Conservation (phyloP, 2,329 filamentous ascomycete genomes). For the Exophiala sp. region DNA sequence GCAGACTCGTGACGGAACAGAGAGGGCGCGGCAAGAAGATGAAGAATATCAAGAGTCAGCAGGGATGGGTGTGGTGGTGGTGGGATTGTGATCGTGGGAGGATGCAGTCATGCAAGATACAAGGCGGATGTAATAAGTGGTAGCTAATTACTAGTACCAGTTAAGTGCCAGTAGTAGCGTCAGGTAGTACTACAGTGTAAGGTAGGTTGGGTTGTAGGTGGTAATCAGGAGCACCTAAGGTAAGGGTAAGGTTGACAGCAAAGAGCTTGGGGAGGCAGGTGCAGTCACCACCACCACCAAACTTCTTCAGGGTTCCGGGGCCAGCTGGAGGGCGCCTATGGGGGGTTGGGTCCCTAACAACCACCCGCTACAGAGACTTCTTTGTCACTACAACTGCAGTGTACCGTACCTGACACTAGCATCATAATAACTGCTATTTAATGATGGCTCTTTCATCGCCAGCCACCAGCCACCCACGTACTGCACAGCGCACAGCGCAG, state of each 20-base stretch:
- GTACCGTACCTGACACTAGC: too few relatives aligned
- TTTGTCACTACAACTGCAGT: too few relatives aligned
- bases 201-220: too few relatives aligned
- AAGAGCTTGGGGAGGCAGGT: not conserved
- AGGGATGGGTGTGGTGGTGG: slow-evolving; percentile 13
- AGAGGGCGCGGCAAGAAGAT: slow-evolving; percentile 10
- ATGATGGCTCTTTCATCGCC: not conserved
- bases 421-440: too few relatives aligned
- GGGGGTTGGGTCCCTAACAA: too few relatives aligned
- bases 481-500: not conserved
- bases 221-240: too few relatives aligned
- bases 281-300: not conserved
- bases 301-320: too few relatives aligned
- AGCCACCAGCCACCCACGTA: not conserved
- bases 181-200: too few relatives aligned
- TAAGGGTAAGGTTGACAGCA: not conserved
- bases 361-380: too few relatives aligned
- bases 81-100: slow-evolving; percentile 3
- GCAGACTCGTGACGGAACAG: slow-evolving; percentile 8
- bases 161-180: not conserved
- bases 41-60: slow-evolving; percentile 21
- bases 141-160: slow-evolving; percentile 2
- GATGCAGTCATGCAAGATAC: slow-evolving; percentile 10
- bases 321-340: too few relatives aligned
- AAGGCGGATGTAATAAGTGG: not conserved